Evolutionary conservation across 371 early-diverging fungal genomes (phyloP), one percentile per base, ranked within the genome.

Genomic region (Rhizopus sp.): DNA sequence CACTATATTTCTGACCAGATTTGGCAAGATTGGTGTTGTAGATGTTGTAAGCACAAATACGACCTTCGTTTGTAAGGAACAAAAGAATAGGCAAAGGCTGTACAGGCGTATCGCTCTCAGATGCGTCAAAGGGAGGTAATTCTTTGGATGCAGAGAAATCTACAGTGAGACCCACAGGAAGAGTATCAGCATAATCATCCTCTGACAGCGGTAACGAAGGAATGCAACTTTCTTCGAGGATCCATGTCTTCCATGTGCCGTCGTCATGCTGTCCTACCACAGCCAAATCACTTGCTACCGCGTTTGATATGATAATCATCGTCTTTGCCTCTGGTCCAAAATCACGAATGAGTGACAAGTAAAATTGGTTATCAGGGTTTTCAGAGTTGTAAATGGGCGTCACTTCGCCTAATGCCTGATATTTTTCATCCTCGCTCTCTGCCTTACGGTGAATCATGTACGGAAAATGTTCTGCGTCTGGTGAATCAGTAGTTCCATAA

Each of bases 51-150:
- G 77, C 68, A 32, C 73, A 68, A 7, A 80, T 62, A 37, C 59
- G 59, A 5, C 66, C 77, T 52, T 80, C 80, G 32, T 80, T 73
- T 38, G 77, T 80, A 4, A 80, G 32, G 57, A 66, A 72, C n/a
- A 68, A 70, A 1, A 80, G 29, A 0, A 72, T 41, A 13, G 80
- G 80, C 32, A 80, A 54, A 7, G 80, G 75, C 7, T 66, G 45
- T 5, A 77, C 68, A 7, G 46, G 35, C 30, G 50, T 66, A 6
- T 71, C 69, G 31, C 48, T 64, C 17, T 65, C 69, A 35, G 70
- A 55, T 10, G 72, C 55, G 56, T 77, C 77, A 34, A 71, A 55
- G 2, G 80, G 66, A 35, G 77, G 73, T 9, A 80, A 32, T 12
- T 48, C 50, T 51, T 80, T 73, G 23, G 61, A 53, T 5, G 69